Base-by-base conservation (phyloP, 2,329 filamentous ascomycete species). In the Monosporascus sp. region DNA sequence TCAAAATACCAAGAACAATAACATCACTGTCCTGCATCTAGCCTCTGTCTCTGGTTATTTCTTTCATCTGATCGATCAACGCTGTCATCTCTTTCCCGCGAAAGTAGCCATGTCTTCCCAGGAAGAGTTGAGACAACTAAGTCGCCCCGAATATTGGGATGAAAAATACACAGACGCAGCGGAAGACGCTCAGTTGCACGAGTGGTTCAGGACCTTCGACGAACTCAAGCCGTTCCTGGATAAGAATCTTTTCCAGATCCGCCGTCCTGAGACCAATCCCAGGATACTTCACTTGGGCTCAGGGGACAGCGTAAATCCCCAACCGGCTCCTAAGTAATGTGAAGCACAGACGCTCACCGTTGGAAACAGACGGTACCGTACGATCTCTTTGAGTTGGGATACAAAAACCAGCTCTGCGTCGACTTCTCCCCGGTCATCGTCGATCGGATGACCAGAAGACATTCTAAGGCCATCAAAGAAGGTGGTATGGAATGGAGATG, bases 381-480 rank as follows among this genome's bases (percentile, higher is more conserved):
- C 25, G 75, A 81, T 44, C 69, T 84, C 4, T 63, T 70, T 5
- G 53, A 62, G 6, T 65, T 65, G 9, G 78, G 79, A 34, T 84
- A 83, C 61, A 69, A 56, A 4, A 70, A 74, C 36, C 80, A 84
- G 59, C 65, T 78, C 5, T 82, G 79, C 57, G 68, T 79, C 47
- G 81, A 85, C 64, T 84, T 85, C 62, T 84, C 81, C 0, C 52
- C 70, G 1, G 71, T 77, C 1, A 76, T 80, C 0, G 74, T 84
- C 2, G 66, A 77, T 6, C 62, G 72, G n/a, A 84, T 84, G 81
- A 66, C 64, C 3, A 59, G 65, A 1, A 69, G 73, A 17, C 73
- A 80, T 54, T 60, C 60, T 0, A 52, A 63, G 8, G 27, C 27
- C 5, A 60, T 72, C 5, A 4, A 22, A 22, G 52, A 65, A 5